These are phyloP conservation scores for Blastomyces parvus DNA, from an alignment of 2,329 filamentous ascomycete genomes.

Conservation along the genomic window DNA sequence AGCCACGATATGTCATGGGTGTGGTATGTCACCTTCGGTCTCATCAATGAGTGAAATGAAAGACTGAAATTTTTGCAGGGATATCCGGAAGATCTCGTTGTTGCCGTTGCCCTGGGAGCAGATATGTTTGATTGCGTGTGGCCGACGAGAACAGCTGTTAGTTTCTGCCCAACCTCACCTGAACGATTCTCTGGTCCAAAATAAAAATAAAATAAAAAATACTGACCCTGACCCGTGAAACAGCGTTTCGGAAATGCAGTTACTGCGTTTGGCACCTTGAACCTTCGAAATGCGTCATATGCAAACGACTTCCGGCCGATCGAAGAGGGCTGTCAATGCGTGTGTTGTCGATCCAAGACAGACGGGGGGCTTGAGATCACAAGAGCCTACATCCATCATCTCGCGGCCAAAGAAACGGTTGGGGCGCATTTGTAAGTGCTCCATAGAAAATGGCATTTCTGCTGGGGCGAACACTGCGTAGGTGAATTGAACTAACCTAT, in stretches of 20 bases:
- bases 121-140: conserved; percentile 99
- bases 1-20: conserved; percentile 98
- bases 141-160: conserved; percentile 82
- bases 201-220: not conserved
- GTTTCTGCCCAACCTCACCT: conserved; percentile 18
- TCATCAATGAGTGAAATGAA: not conserved
- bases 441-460: not conserved
- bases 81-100: conserved; percentile 90
- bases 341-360: conserved; percentile 58
- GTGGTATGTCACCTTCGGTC: conserved; percentile 46
- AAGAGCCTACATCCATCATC: conserved; percentile 81
- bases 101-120: conserved; percentile 84
- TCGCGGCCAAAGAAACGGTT: conserved; percentile 87
- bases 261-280: conserved; percentile 70
- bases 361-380: conserved; percentile 72
- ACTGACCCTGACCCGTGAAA: not conserved
- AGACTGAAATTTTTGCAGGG: conserved; percentile 42
- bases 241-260: conserved; percentile 87
- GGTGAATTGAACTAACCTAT: not conserved
- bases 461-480: not conserved
- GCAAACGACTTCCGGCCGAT: conserved; percentile 74
- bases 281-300: conserved; percentile 67
- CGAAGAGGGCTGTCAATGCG: conserved; percentile 72
- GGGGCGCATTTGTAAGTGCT: conserved; percentile 57
- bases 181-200: not conserved